Base-by-base conservation (phyloP, 1,284 basidiomycete species). In the Cerioporus squamosus region DNA sequence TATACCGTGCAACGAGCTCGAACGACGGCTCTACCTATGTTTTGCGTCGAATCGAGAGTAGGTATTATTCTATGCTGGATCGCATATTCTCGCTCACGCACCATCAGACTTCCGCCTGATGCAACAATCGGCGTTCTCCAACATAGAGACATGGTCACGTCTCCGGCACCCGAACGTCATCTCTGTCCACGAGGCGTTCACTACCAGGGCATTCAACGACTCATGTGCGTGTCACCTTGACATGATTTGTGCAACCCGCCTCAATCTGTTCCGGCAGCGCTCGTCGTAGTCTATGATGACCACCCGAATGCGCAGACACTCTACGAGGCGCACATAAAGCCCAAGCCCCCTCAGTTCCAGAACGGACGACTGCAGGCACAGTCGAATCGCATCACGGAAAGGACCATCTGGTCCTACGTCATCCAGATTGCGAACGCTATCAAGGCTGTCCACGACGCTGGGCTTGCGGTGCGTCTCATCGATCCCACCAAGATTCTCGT, bases 271-370 rank as follows among this genome's bases (percentile, higher is more conserved):
- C 44, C 26, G 51, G 14, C 65, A 97, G 94, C 97, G 9, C 84
- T 99, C 40, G 88, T 99, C 44, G 90, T 99, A 44, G 94, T 92
- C 1, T 97, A 97, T 72, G 89, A 95, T 57, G 98, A 94, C 72
- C 89, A 97, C 69, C 89, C 97, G 0, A 86, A 90, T 64, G 84
- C 95, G 0, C 84, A 88, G 62, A 98, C 95, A 0, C 81, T 99
- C 2, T 90, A 84, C 61, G 94, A 96, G 50, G 72, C 77, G 20
- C 80, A 90, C 65, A 72, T 90, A 61, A 85, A 85, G 61, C 75
- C 79, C 17, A 84, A 82, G 59, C 70, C 70, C 9, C 74, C 79
- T 18, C 68, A 74, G 10, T 80, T 78, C 61, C 75, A 77, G 45
- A 79, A 78, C 53, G 77, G 76, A 24, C 77, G 80, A 44, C 72